Percentiles rank a stretch among this genome's conserved stretches.
phyloP scores from a whole-genome alignment of 495 filamentous ascomycete species.

The Penicillium lividum region DNA sequence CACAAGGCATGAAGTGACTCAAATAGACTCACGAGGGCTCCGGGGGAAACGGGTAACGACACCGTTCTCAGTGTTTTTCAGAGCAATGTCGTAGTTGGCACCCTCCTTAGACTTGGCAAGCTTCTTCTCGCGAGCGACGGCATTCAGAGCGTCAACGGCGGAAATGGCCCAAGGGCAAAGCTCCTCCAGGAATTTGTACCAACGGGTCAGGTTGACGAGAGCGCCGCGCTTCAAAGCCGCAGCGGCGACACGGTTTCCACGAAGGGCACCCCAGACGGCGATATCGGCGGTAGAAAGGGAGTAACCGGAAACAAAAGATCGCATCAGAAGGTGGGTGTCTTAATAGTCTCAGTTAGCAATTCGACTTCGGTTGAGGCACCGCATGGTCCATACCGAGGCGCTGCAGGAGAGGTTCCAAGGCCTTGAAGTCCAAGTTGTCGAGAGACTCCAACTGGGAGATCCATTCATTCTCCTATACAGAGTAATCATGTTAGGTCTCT shows the following conservation, averaged over 20 bases:
- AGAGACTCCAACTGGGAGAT: slow-evolving; percentile 52
- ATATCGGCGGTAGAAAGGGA: slow-evolving; percentile 74
- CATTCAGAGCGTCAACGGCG: slow-evolving; percentile 60
- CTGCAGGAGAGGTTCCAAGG: slow-evolving; percentile 70
- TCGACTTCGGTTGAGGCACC: not conserved
- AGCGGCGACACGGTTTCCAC: slow-evolving; percentile 81
- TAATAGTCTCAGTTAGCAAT: not conserved
- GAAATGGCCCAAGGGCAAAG: slow-evolving; percentile 61
- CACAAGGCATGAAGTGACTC: not conserved
- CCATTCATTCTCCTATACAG: slow-evolving; percentile 56
- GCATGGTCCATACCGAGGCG: slow-evolving; percentile 18
- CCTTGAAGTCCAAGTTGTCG: slow-evolving; percentile 70
- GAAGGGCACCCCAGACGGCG: slow-evolving; percentile 80
- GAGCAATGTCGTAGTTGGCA: slow-evolving; percentile 85
- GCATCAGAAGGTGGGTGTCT: slow-evolving; percentile 81
- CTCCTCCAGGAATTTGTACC: slow-evolving; percentile 87
- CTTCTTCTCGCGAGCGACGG: slow-evolving; percentile 62
- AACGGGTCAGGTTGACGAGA: slow-evolving; percentile 77
- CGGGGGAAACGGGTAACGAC: slow-evolving; percentile 91
- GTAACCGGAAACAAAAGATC: slow-evolving; percentile 86
- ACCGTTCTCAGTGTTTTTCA: slow-evolving; percentile 85
- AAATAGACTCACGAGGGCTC: slow-evolving; percentile 76
- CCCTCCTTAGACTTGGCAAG: slow-evolving; percentile 77
- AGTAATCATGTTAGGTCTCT: slow-evolving; percentile 4
- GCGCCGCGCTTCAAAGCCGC: slow-evolving; percentile 76